Conservation (phyloP, 2,329 filamentous ascomycete species). For the Phoma sp. region DNA sequence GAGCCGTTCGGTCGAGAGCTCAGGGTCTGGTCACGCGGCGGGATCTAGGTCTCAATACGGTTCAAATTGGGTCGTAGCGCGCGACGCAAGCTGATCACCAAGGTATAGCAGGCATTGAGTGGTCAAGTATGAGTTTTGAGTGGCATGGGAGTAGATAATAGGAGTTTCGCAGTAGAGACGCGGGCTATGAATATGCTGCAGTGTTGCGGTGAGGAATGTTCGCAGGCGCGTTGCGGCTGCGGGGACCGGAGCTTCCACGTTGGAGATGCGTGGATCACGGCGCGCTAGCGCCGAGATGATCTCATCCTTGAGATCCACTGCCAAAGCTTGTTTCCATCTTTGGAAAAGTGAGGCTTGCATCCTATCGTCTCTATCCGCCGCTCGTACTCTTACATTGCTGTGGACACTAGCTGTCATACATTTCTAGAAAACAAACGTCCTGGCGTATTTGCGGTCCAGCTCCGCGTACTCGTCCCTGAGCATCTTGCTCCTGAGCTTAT, state of each 20-base stretch:
- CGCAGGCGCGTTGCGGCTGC: constrained; percentile 15
- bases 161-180: neutral
- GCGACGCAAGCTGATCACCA: constrained; percentile 9
- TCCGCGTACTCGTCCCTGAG: constrained; percentile 44
- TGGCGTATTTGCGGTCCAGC: constrained; percentile 43
- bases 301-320: constrained; percentile 14
- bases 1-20: constrained; percentile 1
- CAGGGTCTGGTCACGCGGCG: constrained; percentile 11
- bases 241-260: constrained; percentile 19
- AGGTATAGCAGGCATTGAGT: constrained; percentile 1
- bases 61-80: constrained; percentile 20
- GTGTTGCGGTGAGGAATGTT: constrained; percentile 7
- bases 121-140: neutral
- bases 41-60: constrained; percentile 9
- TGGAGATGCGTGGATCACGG: constrained; percentile 11
- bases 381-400: neutral
- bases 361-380: no score
- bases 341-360: neutral
- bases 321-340: constrained; percentile 2
- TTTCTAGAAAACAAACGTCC: constrained; percentile 43
- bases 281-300: constrained; percentile 10
- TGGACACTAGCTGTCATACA: neutral
- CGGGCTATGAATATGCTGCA: neutral
- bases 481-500: constrained; percentile 43
- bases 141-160: neutral